Percentiles rank a stretch among this genome's conserved stretches.
phyloP scores from a whole-genome alignment of 208 protist species.

The Phytomonas sp. region DNA sequence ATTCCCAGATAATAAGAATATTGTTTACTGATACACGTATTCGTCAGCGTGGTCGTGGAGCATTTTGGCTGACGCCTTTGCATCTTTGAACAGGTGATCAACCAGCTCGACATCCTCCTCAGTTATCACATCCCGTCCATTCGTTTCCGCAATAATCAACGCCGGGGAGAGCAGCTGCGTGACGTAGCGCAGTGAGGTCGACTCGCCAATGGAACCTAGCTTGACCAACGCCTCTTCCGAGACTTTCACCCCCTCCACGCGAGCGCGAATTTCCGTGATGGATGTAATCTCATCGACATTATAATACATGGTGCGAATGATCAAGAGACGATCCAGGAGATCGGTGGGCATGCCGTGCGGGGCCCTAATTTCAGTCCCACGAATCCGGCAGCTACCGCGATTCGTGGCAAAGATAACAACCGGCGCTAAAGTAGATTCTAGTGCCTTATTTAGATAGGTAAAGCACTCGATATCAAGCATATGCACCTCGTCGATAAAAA shows the following conservation, averaged over 20 bases:
- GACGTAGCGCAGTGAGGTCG: constrained; percentile 95
- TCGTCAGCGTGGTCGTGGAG: constrained; percentile 84
- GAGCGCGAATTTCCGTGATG: constrained; percentile 93
- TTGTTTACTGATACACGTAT: constrained; percentile 85
- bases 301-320: constrained; percentile 98
- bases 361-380: constrained; percentile 96
- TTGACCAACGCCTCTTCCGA: constrained; percentile 83
- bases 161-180: constrained; percentile 97
- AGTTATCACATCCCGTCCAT: constrained; percentile 88
- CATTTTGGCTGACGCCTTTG: constrained; percentile 90
- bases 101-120: constrained; percentile 93
- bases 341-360: constrained; percentile 99
- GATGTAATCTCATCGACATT: constrained; percentile 92
- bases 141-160: constrained; percentile 92
- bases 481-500: constrained; percentile 99
- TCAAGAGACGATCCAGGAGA: constrained; percentile 98
- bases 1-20: too few species aligned
- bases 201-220: constrained; percentile 90
- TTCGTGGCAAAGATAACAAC: constrained; percentile 99
- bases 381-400: constrained; percentile 93
- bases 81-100: constrained; percentile 96
- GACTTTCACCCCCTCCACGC: constrained; percentile 94
- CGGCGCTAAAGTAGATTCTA: constrained; percentile 98
- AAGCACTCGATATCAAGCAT: constrained; percentile 99
- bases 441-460: constrained; percentile 99